Percentiles rank a stretch among this genome's conserved stretches.
These are phyloP conservation scores for Fusarium fujikuroi DNA, from an alignment of 2,329 filamentous ascomycete species.

Conservation along the genomic window DNA sequence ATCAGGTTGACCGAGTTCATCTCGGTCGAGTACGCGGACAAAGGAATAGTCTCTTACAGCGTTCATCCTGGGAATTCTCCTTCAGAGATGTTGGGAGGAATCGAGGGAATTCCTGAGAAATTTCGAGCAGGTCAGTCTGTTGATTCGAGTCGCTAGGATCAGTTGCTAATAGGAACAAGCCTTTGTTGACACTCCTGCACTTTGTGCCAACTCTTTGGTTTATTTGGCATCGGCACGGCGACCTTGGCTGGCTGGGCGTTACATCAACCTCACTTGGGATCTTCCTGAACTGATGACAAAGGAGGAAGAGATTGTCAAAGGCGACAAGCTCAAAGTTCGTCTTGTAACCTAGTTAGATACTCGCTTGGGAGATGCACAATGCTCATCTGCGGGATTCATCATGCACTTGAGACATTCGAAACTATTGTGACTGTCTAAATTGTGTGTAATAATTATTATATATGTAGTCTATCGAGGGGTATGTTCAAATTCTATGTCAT, in stretches of 20 bases:
- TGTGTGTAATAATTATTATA: background rate
- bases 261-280: slow-evolving; percentile 34
- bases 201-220: slow-evolving; percentile 26
- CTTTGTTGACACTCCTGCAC: slow-evolving; percentile 23
- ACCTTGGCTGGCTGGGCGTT: slow-evolving; percentile 22
- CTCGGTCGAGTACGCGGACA: slow-evolving; percentile 11
- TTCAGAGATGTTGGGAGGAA: slow-evolving; percentile 7
- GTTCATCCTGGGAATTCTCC: slow-evolving; percentile 30
- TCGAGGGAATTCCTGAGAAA: background rate
- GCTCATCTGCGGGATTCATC: background rate
- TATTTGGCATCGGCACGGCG: slow-evolving; percentile 11
- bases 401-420: background rate
- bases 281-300: slow-evolving; percentile 26
- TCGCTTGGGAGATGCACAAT: rapidly evolving
- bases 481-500: background rate
- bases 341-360: background rate
- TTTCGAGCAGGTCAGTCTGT: background rate
- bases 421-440: no score
- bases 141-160: rapidly evolving
- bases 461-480: background rate
- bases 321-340: slow-evolving; percentile 14
- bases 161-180: background rate
- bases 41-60: background rate
- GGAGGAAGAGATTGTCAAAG: background rate
- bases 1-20: slow-evolving; percentile 29